Conservation (phyloP, 2,329 filamentous ascomycete genomes). For the Stenocarpella maydis region DNA sequence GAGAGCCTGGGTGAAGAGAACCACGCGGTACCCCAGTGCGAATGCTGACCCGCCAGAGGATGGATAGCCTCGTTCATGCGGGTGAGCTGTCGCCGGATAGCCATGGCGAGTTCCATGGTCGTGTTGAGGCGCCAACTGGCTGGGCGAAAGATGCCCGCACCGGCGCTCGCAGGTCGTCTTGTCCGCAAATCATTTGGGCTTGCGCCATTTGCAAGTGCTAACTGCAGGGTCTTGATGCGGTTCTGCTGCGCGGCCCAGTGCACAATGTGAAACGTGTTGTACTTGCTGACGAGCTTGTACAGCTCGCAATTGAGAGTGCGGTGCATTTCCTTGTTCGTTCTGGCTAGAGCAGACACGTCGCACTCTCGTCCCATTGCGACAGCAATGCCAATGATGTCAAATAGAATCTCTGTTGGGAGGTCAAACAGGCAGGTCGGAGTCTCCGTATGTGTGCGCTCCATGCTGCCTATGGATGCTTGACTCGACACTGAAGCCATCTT, state of each 20-base stretch:
- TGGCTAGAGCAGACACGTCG: neutral
- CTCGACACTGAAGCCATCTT: neutral
- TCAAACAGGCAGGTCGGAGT: neutral
- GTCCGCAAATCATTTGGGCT: neutral
- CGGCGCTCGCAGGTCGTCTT: too few species aligned
- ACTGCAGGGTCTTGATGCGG: neutral
- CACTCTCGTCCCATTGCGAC: neutral
- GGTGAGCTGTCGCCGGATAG: neutral
- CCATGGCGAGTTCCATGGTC: neutral
- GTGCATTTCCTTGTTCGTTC: neutral
- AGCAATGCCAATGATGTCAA: neutral
- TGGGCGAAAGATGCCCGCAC: neutral
- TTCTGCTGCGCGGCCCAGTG: neutral
- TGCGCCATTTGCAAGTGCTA: neutral
- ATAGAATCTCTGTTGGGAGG: neutral
- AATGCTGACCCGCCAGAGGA: rapidly evolving
- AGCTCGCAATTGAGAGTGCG: neutral
- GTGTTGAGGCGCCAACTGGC: neutral
- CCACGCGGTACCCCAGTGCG: neutral
- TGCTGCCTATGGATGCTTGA: neutral
- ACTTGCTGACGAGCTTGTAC: neutral
- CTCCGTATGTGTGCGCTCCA: too few species aligned
- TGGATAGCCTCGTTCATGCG: neutral
- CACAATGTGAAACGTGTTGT: neutral
- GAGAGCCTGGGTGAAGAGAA: neutral